A percentile compares a stretch with the other conserved stretches of the same genome.
Evolutionary conservation across 441 rosid species (phyloP).

Genomic region (Bocquillonia castaneifolia): DNA sequence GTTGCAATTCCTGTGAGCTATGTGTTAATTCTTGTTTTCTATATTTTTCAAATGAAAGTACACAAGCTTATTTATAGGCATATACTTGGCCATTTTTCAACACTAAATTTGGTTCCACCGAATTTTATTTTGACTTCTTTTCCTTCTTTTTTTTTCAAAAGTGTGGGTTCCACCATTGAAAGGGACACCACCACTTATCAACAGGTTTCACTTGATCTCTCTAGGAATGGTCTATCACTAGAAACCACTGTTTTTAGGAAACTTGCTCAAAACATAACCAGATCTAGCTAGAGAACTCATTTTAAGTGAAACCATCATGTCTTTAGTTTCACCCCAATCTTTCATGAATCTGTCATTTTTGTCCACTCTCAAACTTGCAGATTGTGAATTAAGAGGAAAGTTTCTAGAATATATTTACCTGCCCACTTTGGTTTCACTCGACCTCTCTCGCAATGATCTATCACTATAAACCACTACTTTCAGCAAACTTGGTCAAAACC

Average conservation of each 20-base stretch:
- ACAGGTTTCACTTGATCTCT: not conserved
- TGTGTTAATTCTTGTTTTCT: no score
- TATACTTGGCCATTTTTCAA: no score
- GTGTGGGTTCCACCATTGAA: no score
- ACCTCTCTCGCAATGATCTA: not conserved
- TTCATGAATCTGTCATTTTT: slow-evolving; percentile 2
- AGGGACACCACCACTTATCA: no score
- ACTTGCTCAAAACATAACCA: not conserved
- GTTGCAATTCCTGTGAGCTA: no score
- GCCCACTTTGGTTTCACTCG: not conserved
- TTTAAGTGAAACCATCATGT: not conserved
- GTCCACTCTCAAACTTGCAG: not conserved
- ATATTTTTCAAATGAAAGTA: no score
- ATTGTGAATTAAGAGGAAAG: not conserved
- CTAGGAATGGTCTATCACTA: not conserved
- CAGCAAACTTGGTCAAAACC: no score
- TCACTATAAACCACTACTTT: not conserved
- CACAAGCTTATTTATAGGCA: no score
- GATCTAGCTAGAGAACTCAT: not conserved
- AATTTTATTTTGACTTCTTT: no score
- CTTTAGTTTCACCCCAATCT: not conserved
- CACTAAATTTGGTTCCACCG: no score
- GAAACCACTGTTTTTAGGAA: not conserved
- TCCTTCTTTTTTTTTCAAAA: no score
- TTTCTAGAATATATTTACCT: not conserved